Evolutionary conservation across 2,329 filamentous ascomycete genomes (phyloP).

Genomic region (Cordyceps farinosa): DNA sequence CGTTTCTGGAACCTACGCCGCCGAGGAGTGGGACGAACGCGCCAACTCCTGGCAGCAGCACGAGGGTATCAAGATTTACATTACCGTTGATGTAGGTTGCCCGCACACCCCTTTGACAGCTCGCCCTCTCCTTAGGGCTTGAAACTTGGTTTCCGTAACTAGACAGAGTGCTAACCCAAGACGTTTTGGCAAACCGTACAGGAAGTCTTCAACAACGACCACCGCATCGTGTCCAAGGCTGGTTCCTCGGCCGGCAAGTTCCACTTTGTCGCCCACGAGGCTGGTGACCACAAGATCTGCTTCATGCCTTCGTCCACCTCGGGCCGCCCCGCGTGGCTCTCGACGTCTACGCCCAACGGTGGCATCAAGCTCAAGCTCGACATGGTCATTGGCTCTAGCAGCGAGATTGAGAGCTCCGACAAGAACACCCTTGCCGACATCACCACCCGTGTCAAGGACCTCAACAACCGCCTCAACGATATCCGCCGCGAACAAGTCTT

Average conservation of each 20-base stretch:
- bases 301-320: slow-evolving; percentile 79
- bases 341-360: slow-evolving; percentile 60
- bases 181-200: slow-evolving; percentile 29
- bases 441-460: slow-evolving; percentile 79
- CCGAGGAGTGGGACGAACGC: slow-evolving; percentile 77
- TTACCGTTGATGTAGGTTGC: slow-evolving; percentile 74
- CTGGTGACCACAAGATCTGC: slow-evolving; percentile 95
- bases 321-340: slow-evolving; percentile 69
- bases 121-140: background rate
- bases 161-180: slow-evolving; percentile 14
- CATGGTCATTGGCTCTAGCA: slow-evolving; percentile 90
- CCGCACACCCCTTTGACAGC: background rate
- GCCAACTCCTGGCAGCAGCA: slow-evolving; percentile 67
- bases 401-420: slow-evolving; percentile 87
- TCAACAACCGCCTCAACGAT: slow-evolving; percentile 83
- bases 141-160: background rate
- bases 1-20: slow-evolving; percentile 87
- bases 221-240: slow-evolving; percentile 87
- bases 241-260: slow-evolving; percentile 76
- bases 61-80: slow-evolving; percentile 75
- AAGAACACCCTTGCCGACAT: slow-evolving; percentile 92
- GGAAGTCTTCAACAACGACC: slow-evolving; percentile 96
- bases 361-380: slow-evolving; percentile 83
- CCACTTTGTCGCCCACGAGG: slow-evolving; percentile 91
- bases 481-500: slow-evolving; percentile 94